phyloP scores from a whole-genome alignment of 202 grass and related monocot genomes.

The Panicum hallii region DNA sequence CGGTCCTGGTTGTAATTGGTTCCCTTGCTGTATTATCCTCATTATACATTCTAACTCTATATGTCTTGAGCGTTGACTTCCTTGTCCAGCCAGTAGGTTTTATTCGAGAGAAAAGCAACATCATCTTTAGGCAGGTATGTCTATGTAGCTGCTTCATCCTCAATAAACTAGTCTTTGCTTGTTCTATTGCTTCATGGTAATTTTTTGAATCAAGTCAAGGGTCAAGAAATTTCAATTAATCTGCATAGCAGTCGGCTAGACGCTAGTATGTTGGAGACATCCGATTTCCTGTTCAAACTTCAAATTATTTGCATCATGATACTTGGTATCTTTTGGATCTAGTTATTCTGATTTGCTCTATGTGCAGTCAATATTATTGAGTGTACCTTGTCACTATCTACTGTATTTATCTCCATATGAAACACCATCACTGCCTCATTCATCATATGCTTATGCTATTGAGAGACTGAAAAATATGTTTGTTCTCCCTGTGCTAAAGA shows the following conservation, averaged over 20 bases:
- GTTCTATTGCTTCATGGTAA: neutral
- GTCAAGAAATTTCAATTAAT: neutral
- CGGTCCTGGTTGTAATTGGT: conserved; percentile 28
- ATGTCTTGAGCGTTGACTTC: conserved; percentile 33
- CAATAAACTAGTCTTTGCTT: conserved; percentile 18
- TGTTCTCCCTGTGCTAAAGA: neutral
- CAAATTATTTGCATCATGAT: neutral
- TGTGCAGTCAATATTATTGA: neutral
- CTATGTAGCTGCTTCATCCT: conserved; percentile 22
- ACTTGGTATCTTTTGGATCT: conserved; percentile 22
- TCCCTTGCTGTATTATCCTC: neutral
- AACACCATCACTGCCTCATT: conserved; percentile 14
- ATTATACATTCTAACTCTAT: conserved; percentile 23
- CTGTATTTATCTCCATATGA: conserved; percentile 7
- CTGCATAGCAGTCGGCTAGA: neutral
- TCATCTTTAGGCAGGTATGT: conserved; percentile 91
- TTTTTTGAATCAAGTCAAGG: conserved; percentile 12
- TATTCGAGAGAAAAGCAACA: conserved; percentile 94
- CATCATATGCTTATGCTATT: conserved; percentile 34
- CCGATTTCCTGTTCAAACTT: neutral
- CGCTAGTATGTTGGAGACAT: neutral
- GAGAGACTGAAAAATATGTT: conserved; percentile 11
- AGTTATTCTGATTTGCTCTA: neutral
- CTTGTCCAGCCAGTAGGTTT: conserved; percentile 76
- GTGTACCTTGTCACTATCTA: conserved; percentile 9